These are phyloP conservation scores for Cynanchum wilfordii DNA, from an alignment of 257 asterid genomes.

Conservation along the genomic window DNA sequence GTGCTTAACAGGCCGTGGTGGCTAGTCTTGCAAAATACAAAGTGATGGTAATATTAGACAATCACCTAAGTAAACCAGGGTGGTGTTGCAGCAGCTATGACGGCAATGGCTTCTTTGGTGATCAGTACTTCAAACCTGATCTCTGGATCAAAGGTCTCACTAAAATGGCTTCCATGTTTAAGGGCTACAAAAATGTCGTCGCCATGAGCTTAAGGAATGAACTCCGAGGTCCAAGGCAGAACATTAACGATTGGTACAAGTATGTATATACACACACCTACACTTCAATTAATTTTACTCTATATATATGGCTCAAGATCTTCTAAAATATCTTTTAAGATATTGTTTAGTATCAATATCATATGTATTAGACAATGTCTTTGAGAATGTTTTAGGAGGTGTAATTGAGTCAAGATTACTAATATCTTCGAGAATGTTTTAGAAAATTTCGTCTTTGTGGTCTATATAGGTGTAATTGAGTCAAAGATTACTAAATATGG, in stretches of 20 bases:
- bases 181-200: constrained; percentile 44
- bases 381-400: no score
- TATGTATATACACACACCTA: constrained; percentile 4
- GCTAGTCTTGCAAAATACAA: constrained; percentile 62
- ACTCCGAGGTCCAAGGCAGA: constrained; percentile 75
- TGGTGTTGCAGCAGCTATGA: constrained; percentile 87
- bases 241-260: constrained; percentile 82
- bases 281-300: no score
- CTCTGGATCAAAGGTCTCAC: constrained; percentile 78
- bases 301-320: no score
- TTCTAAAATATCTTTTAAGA: no score
- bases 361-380: no score
- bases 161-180: constrained; percentile 65
- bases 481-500: neutral
- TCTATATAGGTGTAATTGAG: no score
- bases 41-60: constrained; percentile 81
- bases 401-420: no score
- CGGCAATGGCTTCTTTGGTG: constrained; percentile 94
- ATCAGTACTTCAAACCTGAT: constrained; percentile 61
- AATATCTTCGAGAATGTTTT: no score
- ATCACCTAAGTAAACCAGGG: constrained; percentile 91
- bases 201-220: constrained; percentile 95
- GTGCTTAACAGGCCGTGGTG: constrained; percentile 90
- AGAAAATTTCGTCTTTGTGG: no score
- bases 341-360: no score